Evolutionary conservation across 345 rosid genomes (phyloP), one percentile per base, ranked within the genome.

Genomic region (Eucalyptus leucophloia): DNA sequence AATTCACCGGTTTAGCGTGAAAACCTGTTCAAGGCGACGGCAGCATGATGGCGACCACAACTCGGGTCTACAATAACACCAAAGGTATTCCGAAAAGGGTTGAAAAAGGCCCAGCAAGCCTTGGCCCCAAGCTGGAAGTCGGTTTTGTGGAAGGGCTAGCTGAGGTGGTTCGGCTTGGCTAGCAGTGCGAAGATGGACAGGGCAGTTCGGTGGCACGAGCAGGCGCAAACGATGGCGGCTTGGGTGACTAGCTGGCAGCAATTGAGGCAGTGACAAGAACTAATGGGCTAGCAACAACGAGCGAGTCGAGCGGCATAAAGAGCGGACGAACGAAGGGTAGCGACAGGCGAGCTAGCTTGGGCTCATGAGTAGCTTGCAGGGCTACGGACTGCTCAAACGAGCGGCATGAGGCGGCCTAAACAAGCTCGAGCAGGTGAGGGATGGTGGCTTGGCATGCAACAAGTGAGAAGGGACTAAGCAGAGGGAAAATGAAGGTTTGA

Each of bases 191-290:
- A 50, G 19, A 50, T 3, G 0, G 1, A 8, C 8, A 50, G 1
- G 1, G 53, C 8, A 8, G 53, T 50, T 50, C 7, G 7, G 0
- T 50, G 53, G 53, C 7, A 0, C 19, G 2, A 50, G 53, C 0
- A 50, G 19, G 53, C 0, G 19, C 19, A 50, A 1, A 50, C 19
- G 3, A 0, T 50, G 53, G 53, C 7, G 7, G 8, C 53, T 50
- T 3, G 0, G 0, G 53, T 1, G 8, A 3, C 19, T 50, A 0
- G 0, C 3, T 16, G 0, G 53, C 53, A 50, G 2, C 0, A 0
- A 15, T 7, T 15, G 3, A 50, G 3, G 53, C 7, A 0, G 7
- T 1, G 1, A 50, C 18, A 1, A 1, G 19, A 16, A 50, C 19
- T 19, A 0, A 50, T 3, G 8, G 53, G 53, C 0, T 50, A 1